Percentiles rank a stretch among this genome's conserved stretches.
Evolutionary conservation across 257 asterid genomes (phyloP).

Genomic region (Penstemon eatonii): DNA sequence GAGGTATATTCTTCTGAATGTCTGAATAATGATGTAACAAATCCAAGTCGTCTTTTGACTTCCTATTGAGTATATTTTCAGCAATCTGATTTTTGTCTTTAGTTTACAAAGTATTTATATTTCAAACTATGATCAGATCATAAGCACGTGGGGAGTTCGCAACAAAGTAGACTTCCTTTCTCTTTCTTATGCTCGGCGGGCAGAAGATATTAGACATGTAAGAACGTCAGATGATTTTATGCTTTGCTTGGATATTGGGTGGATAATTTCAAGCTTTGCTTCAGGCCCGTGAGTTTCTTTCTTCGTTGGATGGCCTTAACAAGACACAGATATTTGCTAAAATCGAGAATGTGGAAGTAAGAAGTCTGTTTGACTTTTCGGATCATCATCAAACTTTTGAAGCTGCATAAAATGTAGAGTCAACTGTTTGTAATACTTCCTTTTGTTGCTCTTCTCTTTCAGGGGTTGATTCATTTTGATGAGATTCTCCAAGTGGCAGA

Average conservation of each 20-base stretch:
- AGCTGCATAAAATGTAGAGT: slow-evolving; percentile 13
- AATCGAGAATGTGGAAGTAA: slow-evolving; percentile 90
- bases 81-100: neutral
- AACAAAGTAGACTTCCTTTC: slow-evolving; percentile 93
- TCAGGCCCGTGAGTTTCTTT: slow-evolving; percentile 87
- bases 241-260: neutral
- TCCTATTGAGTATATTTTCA: neutral
- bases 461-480: slow-evolving; percentile 89
- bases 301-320: slow-evolving; percentile 64
- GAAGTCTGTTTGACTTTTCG: slow-evolving; percentile 10
- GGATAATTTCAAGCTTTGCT: slow-evolving; percentile 7
- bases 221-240: slow-evolving; percentile 23
- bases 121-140: slow-evolving; percentile 47
- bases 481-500: slow-evolving; percentile 94
- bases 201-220: slow-evolving; percentile 89
- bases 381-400: slow-evolving; percentile 3
- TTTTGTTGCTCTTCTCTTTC: slow-evolving; percentile 19
- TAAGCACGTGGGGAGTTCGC: slow-evolving; percentile 90
- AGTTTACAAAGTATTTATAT: slow-evolving; percentile 8
- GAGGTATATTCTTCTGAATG: slow-evolving; percentile 48
- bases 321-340: slow-evolving; percentile 82
- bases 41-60: neutral
- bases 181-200: slow-evolving; percentile 80
- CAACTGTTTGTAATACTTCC: neutral
- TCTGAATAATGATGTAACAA: neutral